Conservation (phyloP, 441 rosid genomes). For the Pelargonium exstipulatum region DNA sequence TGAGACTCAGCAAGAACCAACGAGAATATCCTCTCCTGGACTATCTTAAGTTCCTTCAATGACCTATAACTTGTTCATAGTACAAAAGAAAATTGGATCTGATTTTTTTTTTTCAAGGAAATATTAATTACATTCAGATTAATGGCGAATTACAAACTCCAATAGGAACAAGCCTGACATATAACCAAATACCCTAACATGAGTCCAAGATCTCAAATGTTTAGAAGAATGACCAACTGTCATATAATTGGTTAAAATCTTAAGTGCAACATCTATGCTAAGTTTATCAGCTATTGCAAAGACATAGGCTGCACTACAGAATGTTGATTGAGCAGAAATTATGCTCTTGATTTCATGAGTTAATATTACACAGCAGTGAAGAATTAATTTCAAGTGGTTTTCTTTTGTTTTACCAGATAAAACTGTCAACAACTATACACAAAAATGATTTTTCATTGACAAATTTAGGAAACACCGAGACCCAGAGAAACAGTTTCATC, state of each 20-base stretch:
- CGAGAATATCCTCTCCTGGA: not conserved
- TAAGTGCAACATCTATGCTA: too few relatives aligned
- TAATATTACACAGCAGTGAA: not conserved
- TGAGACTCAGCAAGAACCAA: not conserved
- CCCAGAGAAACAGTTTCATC: not conserved
- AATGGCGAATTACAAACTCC: too few relatives aligned
- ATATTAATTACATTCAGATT: too few relatives aligned
- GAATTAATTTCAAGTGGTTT: not conserved
- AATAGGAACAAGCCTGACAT: too few relatives aligned
- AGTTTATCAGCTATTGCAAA: not conserved
- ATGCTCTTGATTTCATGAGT: too few relatives aligned
- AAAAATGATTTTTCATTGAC: not conserved
- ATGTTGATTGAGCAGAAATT: not conserved
- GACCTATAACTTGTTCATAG: not conserved
- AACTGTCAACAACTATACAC: not conserved
- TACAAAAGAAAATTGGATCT: not conserved
- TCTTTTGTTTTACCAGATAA: not conserved
- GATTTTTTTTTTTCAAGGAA: too few relatives aligned
- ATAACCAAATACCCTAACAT: too few relatives aligned
- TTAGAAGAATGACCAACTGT: too few relatives aligned
- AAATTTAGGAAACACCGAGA: not conserved
- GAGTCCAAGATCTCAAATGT: too few relatives aligned
- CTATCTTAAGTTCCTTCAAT: not conserved
- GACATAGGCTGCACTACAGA: constrained; percentile 2
- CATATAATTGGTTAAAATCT: too few relatives aligned